Conservation (phyloP, 768 basidiomycete genomes). For the Krasilnikovozyma curviuscula region DNA sequence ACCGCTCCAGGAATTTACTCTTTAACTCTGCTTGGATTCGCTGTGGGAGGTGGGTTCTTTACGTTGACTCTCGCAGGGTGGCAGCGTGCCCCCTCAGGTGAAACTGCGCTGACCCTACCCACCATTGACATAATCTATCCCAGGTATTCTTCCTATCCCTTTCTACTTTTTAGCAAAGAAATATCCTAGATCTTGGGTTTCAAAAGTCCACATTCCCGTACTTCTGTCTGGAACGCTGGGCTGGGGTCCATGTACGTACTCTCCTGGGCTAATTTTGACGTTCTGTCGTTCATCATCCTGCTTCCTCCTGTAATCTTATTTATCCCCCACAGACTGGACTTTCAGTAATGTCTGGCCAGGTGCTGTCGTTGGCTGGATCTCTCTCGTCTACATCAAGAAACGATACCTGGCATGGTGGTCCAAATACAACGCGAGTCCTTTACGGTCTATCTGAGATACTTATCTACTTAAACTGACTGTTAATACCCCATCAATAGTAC, state of each 20-base stretch:
- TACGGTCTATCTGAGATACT: too few relatives aligned
- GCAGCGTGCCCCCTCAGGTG: too few relatives aligned
- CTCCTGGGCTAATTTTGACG: too few relatives aligned
- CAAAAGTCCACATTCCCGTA: conserved; percentile 6
- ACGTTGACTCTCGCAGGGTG: conserved; percentile 36
- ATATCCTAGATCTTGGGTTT: conserved; percentile 32
- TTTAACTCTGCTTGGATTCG: conserved; percentile 15
- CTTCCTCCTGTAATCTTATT: background rate
- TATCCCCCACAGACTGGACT: too few relatives aligned
- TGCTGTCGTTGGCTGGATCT: conserved; percentile 19
- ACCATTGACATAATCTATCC: too few relatives aligned
- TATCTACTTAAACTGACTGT: too few relatives aligned
- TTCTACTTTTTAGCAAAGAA: conserved; percentile 48
- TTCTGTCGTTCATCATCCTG: background rate
- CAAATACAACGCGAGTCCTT: too few relatives aligned
- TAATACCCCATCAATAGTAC: too few relatives aligned
- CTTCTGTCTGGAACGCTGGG: conserved; percentile 3
- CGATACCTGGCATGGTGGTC: conserved; percentile 23
- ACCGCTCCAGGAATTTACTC: conserved; percentile 29
- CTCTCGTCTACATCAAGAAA: conserved; percentile 18
- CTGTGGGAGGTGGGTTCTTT: background rate
- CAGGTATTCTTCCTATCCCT: conserved; percentile 54
- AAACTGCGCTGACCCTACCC: too few relatives aligned
- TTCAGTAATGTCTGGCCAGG: conserved; percentile 17
- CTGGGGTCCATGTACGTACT: conserved; percentile 11